These are phyloP conservation scores for Filosporella fistucella DNA, from an alignment of 495 filamentous ascomycete genomes.

Conservation along the genomic window DNA sequence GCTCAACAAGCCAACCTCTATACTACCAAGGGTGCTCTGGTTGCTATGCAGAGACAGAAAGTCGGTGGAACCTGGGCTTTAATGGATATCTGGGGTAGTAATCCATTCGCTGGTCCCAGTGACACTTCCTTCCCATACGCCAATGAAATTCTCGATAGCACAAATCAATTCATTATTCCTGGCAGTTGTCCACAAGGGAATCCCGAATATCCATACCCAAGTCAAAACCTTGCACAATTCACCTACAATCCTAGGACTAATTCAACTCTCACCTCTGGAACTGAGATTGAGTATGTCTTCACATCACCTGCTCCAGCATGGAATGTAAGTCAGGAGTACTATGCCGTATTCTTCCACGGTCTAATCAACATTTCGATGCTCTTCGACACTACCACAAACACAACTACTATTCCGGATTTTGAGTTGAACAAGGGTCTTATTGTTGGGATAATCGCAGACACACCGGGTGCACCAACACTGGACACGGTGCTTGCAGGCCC, in stretches of 20 bases:
- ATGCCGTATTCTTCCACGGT: conserved; percentile 49
- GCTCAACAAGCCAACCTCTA: conserved; percentile 35
- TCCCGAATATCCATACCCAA: conserved; percentile 42
- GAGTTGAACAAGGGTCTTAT: conserved; percentile 42
- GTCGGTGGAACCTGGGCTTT: conserved; percentile 47
- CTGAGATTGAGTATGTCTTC: conserved; percentile 36
- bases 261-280: conserved; percentile 36
- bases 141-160: conserved; percentile 47
- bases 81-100: conserved; percentile 43
- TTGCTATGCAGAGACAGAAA: conserved; percentile 43
- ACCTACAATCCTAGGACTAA: conserved; percentile 29
- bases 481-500: conserved; percentile 39
- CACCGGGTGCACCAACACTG: conserved; percentile 38
- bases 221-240: conserved; percentile 37
- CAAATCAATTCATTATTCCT: conserved; percentile 41
- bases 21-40: conserved; percentile 36
- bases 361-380: conserved; percentile 39
- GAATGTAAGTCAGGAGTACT: conserved; percentile 33
- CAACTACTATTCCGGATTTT: conserved; percentile 39
- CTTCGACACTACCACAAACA: conserved; percentile 32
- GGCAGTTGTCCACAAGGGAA: conserved; percentile 45
- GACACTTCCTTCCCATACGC: conserved; percentile 51
- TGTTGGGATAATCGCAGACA: conserved; percentile 38
- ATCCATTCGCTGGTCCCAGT: conserved; percentile 43
- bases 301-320: conserved; percentile 32